phyloP scores from a whole-genome alignment of 257 asterid species.

The Fraxinus cuspidata region DNA sequence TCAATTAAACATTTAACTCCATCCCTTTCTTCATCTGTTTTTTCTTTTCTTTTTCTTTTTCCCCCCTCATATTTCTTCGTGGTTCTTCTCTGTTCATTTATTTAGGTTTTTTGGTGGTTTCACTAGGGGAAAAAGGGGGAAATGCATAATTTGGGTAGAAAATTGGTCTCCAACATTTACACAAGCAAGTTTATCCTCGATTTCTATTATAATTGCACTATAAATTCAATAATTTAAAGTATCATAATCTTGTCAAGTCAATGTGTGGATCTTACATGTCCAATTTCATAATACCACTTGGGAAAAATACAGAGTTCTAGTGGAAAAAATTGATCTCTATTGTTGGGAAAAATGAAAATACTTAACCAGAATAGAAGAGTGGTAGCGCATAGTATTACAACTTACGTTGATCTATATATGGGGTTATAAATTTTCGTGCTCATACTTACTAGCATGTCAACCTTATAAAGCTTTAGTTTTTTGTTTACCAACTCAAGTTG shows the following conservation, averaged over 20 bases:
- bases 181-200: background rate
- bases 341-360: too few species aligned
- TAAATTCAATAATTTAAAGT: background rate
- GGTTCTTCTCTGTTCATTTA: background rate
- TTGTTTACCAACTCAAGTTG: background rate
- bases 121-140: conserved; percentile 16
- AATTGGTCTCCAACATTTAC: background rate
- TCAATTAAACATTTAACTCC: too few species aligned
- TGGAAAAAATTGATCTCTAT: background rate
- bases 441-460: background rate
- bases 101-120: too few species aligned
- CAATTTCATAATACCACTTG: too few species aligned
- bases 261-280: background rate
- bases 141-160: background rate
- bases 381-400: too few species aligned
- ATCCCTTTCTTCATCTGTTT: conserved; percentile 10
- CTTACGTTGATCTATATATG: too few species aligned
- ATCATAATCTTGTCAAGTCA: too few species aligned
- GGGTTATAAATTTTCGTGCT: background rate
- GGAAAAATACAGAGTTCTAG: too few species aligned
- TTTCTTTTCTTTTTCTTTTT: conserved; percentile 29
- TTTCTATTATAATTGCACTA: background rate
- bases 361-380: too few species aligned
- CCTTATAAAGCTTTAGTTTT: background rate
- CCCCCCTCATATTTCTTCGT: conserved; percentile 11